Percentiles rank a stretch among this genome's conserved stretches.
Evolutionary conservation across 2,329 filamentous ascomycete species (phyloP).

Genomic region (Ophiostoma australiae): DNA sequence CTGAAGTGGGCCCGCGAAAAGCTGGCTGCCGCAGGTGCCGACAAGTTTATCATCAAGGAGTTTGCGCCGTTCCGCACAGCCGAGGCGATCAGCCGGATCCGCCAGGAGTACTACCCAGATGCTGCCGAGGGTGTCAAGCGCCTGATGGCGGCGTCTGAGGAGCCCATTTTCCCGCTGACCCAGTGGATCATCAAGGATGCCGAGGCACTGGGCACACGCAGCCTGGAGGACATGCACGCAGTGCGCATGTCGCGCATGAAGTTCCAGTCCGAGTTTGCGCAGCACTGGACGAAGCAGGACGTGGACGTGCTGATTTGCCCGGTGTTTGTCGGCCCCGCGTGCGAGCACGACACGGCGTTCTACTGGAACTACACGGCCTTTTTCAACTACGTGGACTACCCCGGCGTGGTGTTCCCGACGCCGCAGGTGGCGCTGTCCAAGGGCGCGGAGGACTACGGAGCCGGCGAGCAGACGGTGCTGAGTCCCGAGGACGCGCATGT

Average conservation of each 20-base stretch:
- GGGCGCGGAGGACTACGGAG: slow-evolving; percentile 12
- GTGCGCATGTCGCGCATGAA: slow-evolving; percentile 13
- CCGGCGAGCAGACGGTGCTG: background rate
- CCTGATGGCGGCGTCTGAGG: background rate
- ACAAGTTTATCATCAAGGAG: slow-evolving; percentile 26
- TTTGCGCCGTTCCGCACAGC: slow-evolving; percentile 13
- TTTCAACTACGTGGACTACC: slow-evolving; percentile 16
- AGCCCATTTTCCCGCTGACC: slow-evolving; percentile 14
- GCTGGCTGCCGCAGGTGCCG: slow-evolving; percentile 46
- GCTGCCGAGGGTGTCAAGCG: background rate
- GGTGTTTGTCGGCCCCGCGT: slow-evolving; percentile 12
- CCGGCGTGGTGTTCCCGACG: slow-evolving; percentile 4
- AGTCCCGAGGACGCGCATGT: slow-evolving; percentile 15
- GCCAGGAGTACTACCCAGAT: slow-evolving; percentile 15
- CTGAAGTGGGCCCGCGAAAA: slow-evolving; percentile 46
- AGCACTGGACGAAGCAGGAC: slow-evolving; percentile 14
- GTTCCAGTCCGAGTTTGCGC: slow-evolving; percentile 15
- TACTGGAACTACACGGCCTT: slow-evolving; percentile 18
- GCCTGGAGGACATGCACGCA: slow-evolving; percentile 11
- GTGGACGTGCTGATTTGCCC: slow-evolving; percentile 13
- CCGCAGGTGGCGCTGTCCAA: slow-evolving; percentile 8
- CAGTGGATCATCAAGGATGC: slow-evolving; percentile 16
- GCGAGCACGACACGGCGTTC: slow-evolving; percentile 8
- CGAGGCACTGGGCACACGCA: slow-evolving; percentile 13
- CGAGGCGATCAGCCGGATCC: slow-evolving; percentile 11